Conservation (phyloP, 768 basidiomycete species). For the Mycena sanguinolenta region DNA sequence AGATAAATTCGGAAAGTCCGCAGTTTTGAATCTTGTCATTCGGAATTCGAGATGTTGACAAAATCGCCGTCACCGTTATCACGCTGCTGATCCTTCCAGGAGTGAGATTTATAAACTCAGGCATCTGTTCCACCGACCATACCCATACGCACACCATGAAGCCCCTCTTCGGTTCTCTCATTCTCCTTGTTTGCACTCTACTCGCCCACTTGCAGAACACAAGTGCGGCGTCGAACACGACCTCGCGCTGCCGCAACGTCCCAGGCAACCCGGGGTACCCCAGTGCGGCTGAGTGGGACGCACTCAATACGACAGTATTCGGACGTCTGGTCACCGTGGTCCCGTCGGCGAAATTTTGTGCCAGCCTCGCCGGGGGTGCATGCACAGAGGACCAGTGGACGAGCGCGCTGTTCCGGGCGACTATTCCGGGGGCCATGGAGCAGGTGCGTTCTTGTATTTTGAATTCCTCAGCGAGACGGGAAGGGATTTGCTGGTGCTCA, state of each 20-base stretch:
- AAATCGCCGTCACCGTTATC: too few species aligned
- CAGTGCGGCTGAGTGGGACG: conserved; percentile 9
- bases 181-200: background rate
- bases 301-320: conserved; percentile 25
- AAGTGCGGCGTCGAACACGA: background rate
- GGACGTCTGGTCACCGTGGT: conserved; percentile 33
- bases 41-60: too few species aligned
- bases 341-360: conserved; percentile 30
- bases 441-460: conserved; percentile 8
- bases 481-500: too few species aligned
- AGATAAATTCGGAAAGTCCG: too few species aligned
- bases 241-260: conserved; percentile 18
- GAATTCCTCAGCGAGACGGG: background rate
- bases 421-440: conserved; percentile 34
- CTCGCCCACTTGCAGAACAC: background rate
- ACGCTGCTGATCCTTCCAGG: too few species aligned
- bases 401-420: conserved; percentile 25
- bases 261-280: conserved; percentile 33
- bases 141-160: background rate
- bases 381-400: conserved; percentile 35
- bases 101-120: too few species aligned
- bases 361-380: conserved; percentile 12
- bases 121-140: too few species aligned
- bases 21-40: too few species aligned
- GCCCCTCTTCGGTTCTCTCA: background rate